A percentile compares a stretch with the other conserved stretches of the same genome.
Evolutionary conservation across 257 asterid genomes (phyloP).

Genomic region (Cinchona pubescens): DNA sequence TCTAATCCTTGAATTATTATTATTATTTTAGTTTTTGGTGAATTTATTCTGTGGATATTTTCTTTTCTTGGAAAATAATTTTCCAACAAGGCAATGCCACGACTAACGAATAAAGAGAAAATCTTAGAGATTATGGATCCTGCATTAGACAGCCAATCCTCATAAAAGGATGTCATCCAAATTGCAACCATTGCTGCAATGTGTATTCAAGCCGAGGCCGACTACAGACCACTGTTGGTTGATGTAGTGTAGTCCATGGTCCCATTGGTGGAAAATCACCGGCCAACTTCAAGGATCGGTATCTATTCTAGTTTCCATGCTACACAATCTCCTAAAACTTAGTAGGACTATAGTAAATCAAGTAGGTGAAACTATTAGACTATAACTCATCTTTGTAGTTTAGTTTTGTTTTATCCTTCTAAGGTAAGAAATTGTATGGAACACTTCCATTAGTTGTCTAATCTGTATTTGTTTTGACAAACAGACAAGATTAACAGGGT

Average conservation of each 20-base stretch:
- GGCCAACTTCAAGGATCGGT: conserved; percentile 40
- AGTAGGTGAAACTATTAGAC: not conserved
- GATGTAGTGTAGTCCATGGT: conserved; percentile 89
- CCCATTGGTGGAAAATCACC: conserved; percentile 64
- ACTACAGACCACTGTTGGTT: conserved; percentile 85
- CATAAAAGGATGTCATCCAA: conserved; percentile 82
- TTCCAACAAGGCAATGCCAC: no score
- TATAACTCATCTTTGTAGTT: not conserved
- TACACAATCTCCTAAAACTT: conserved; percentile 48
- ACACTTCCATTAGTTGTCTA: not conserved
- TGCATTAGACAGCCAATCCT: conserved; percentile 69
- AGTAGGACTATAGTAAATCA: conserved; percentile 6
- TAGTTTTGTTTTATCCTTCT: not conserved
- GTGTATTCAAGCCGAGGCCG: conserved; percentile 92
- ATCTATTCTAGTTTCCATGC: conserved; percentile 35
- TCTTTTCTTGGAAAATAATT: no score
- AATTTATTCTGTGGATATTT: no score
- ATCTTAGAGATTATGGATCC: conserved; percentile 85
- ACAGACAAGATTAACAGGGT: not conserved
- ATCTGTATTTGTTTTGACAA: not conserved
- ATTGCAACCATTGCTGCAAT: conserved; percentile 92
- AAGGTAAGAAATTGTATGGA: not conserved
- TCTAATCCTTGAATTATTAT: no score
- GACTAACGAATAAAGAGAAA: conserved; percentile 76
- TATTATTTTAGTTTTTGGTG: no score